Evolutionary conservation across 2,329 filamentous ascomycete genomes (phyloP), one percentile per base, ranked within the genome.

Genomic region (Phyllosticta citrichinensis): DNA sequence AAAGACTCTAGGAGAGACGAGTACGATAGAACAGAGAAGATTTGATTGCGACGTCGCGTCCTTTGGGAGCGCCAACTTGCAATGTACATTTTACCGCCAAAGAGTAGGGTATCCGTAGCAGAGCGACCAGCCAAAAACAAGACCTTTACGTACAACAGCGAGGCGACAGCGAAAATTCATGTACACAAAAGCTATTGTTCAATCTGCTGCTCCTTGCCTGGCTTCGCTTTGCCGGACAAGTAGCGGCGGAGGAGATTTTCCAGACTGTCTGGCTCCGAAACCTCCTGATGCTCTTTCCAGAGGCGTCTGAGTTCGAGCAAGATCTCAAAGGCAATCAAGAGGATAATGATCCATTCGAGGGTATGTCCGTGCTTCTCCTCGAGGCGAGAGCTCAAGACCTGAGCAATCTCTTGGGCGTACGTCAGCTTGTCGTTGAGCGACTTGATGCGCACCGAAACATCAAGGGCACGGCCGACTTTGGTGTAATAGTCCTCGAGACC

Each of bases 391-490:
- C 94, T 81, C 63, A 97, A 76, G 17, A 97, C 92, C 58, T 81
- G 89, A 6, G 94, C 91, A 72, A 97, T 97, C 73, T 97, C 93
- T 69, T 94, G 89, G 0, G 93, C 94, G 72, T 99, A 97, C 70
- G 96, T 93, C 84, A 99, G 95, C 77, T 96, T 96, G 76, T 96
- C 90, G 73, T 99, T 99, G 66, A 97, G 76, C 19, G 90, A 86
- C 68, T 89, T 89, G 76, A 97, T 97, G 57, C 94, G 83, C 25
- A 94, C 89, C 35, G 89, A 89, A 24, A 97, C 92, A 73, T 97
- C 94, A 40, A 99, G 81, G 0, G 91, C 91, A 60, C 87, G 85
- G 51, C 93, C 92, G 51, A 97, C 91, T 73, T 94, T 89, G 66
- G 96, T 92, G 73, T 97, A 99, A 76, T 97, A 97, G 30, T 87